Percentiles rank a stretch among this genome's conserved stretches.
phyloP scores from a whole-genome alignment of 192 early-diverging fungal species.

The Coemansia sp. region DNA sequence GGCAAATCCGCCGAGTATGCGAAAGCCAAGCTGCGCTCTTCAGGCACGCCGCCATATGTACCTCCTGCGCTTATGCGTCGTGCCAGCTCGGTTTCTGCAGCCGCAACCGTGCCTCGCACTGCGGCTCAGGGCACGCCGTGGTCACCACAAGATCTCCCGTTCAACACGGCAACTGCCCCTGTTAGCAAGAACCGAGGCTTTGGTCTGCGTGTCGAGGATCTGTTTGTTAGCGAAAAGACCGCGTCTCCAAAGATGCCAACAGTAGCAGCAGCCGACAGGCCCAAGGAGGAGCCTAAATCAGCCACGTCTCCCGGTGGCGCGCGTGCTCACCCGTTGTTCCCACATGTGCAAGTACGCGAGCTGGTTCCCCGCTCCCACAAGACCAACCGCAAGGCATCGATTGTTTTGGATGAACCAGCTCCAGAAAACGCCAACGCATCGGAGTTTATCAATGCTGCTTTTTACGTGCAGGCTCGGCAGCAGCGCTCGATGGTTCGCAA shows the following conservation, averaged over 20 bases:
- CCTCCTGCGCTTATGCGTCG: neutral
- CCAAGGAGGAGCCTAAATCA: neutral
- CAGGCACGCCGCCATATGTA: neutral
- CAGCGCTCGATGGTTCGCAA: slow-evolving; percentile 36
- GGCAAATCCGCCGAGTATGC: neutral
- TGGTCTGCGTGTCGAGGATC: slow-evolving; percentile 34
- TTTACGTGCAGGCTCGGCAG: slow-evolving; percentile 25
- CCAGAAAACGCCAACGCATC: slow-evolving; percentile 5
- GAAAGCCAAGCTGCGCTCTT: neutral
- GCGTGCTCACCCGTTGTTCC: slow-evolving; percentile 16
- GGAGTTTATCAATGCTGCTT: slow-evolving; percentile 23
- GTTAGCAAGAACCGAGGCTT: slow-evolving; percentile 25
- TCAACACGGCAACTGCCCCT: slow-evolving; percentile 15
- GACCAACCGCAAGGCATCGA: slow-evolving; percentile 31
- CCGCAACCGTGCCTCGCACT: slow-evolving; percentile 13
- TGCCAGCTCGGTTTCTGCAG: neutral
- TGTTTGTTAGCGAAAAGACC: slow-evolving; percentile 8
- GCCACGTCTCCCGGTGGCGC: neutral
- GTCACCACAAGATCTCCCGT: slow-evolving; percentile 25
- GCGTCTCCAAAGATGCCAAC: neutral
- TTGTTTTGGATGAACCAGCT: slow-evolving; percentile 18
- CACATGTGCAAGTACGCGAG: slow-evolving; percentile 39
- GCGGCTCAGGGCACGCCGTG: slow-evolving; percentile 43
- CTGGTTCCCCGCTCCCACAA: slow-evolving; percentile 37
- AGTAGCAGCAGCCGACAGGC: neutral